Evolutionary conservation across 2,329 filamentous ascomycete species (phyloP), one percentile per base, ranked within the genome.

Genomic region (Xylaria digitata): DNA sequence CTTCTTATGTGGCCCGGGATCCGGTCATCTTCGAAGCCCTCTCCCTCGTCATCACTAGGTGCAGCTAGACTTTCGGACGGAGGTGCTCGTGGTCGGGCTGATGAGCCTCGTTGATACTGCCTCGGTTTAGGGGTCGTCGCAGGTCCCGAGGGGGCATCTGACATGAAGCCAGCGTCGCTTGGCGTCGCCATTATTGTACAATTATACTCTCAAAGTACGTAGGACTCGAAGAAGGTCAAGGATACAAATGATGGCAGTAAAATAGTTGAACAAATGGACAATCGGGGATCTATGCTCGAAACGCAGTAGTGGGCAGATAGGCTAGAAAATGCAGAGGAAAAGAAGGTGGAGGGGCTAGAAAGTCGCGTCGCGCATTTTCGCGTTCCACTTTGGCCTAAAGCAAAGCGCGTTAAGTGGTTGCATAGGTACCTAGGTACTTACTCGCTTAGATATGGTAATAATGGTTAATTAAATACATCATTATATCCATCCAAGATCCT

Each of bases 11-110:
- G 82, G 53, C 80, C 79, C 1, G 87, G 87, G 9, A 90, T 82
- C 76, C 89, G 87, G 73, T 90, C 88, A 74, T 90, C 88, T 64
- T 85, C 87, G 71, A 89, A 89, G 3, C 86, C 87, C 70, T 88
- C 86, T 9, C 80, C 85, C 72, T 87, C 87, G 64, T 89, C 87
- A 65, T 90, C 88, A 69, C 87, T 89, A n/a, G 83, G 82, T 0
- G 84, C 85, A 59, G 84, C 87, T 68, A 85, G 75, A 68, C 85
- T 89, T 77, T 90, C 88, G 4, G 88, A 90, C 1, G 87, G 88
- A n/a, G 87, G 88, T 0, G 82, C 86, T 71, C 85, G 80, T 30
- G 87, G 86, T 43, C 86, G 82, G 15, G 82, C 82, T 6, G 86
- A 86, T 7, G 86, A 87, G 49, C 84, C 84, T 64, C 82, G 82